Conservation (phyloP, 768 basidiomycete genomes). For the Mycena venus region DNA sequence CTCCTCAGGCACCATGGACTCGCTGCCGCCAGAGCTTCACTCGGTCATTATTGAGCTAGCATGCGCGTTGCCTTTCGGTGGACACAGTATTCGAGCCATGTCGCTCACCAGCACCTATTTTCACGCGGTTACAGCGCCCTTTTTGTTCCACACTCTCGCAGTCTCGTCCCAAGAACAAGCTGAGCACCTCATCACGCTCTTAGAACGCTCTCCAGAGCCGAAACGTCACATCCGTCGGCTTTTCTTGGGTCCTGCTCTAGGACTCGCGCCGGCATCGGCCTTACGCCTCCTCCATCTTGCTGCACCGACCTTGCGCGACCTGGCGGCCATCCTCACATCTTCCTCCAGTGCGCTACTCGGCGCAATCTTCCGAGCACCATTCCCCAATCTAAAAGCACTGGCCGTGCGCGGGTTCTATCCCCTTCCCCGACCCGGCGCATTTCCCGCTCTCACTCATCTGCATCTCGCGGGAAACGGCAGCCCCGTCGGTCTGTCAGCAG, state of each 20-base stretch:
- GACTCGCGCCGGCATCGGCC: not conserved
- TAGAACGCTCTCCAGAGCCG: not conserved
- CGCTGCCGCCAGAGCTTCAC: conserved; percentile 19
- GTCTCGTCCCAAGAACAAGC: not conserved
- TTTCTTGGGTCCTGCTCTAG: not conserved
- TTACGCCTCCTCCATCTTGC: not conserved
- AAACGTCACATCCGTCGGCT: not conserved
- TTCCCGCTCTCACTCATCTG: conserved; percentile 12
- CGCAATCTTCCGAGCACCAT: not conserved
- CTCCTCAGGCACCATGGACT: not conserved
- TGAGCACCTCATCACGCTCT: not conserved
- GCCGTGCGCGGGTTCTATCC: conserved; percentile 19
- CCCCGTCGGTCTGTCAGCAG: not conserved
- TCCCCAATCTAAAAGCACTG: not conserved
- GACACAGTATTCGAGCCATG: not conserved
- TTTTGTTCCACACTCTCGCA: conserved; percentile 11
- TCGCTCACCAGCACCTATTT: conserved; percentile 21
- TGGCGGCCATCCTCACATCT: not conserved
- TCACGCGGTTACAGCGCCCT: conserved; percentile 1
- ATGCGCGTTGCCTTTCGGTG: conserved; percentile 3
- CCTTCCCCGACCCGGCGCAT: conserved; percentile 12
- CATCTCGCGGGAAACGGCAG: conserved; percentile 12
- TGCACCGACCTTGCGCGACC: conserved; percentile 1
- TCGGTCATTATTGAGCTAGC: not conserved
- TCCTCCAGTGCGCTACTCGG: not conserved